Percentiles rank a stretch among this genome's conserved stretches.
phyloP scores from a whole-genome alignment of 2,329 filamentous ascomycete genomes.

The Pyrenophora teres region DNA sequence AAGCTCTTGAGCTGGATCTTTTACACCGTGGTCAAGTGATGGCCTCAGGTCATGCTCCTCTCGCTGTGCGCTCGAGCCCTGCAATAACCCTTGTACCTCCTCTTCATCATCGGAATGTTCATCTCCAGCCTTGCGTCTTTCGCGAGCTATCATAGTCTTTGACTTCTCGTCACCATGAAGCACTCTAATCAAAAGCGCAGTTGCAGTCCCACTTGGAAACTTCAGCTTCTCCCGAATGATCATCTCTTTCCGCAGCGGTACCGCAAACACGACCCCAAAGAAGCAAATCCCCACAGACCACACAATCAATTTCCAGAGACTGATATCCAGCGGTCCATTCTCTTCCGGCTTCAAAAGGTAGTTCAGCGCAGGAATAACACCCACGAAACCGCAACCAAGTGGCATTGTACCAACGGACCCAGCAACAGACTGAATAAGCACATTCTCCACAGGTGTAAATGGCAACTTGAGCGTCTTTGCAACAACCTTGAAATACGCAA shows the following conservation, averaged over 20 bases:
- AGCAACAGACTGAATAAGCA: slow-evolving; percentile 93
- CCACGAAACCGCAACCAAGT: slow-evolving; percentile 91
- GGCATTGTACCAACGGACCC: slow-evolving; percentile 97
- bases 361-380: slow-evolving; percentile 90
- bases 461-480: slow-evolving; percentile 74
- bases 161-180: slow-evolving; percentile 68
- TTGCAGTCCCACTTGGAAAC: slow-evolving; percentile 95
- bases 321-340: slow-evolving; percentile 73
- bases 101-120: slow-evolving; percentile 25
- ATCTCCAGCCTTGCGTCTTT: slow-evolving; percentile 3
- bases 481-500: slow-evolving; percentile 86
- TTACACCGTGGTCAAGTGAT: slow-evolving; percentile 20
- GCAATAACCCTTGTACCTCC: slow-evolving; percentile 45
- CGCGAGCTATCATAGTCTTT: slow-evolving; percentile 10
- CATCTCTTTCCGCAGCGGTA: slow-evolving; percentile 86
- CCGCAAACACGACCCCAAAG: slow-evolving; percentile 95
- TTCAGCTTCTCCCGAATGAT: slow-evolving; percentile 90
- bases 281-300: slow-evolving; percentile 95
- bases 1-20: slow-evolving; percentile 31
- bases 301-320: slow-evolving; percentile 76
- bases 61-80: slow-evolving; percentile 21
- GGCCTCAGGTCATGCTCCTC: slow-evolving; percentile 29
- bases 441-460: slow-evolving; percentile 94
- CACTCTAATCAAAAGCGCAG: slow-evolving; percentile 88
- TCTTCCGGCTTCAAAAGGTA: slow-evolving; percentile 80